Base-by-base conservation (phyloP, 202 grass and related monocot genomes). In the Panicum hallii region DNA sequence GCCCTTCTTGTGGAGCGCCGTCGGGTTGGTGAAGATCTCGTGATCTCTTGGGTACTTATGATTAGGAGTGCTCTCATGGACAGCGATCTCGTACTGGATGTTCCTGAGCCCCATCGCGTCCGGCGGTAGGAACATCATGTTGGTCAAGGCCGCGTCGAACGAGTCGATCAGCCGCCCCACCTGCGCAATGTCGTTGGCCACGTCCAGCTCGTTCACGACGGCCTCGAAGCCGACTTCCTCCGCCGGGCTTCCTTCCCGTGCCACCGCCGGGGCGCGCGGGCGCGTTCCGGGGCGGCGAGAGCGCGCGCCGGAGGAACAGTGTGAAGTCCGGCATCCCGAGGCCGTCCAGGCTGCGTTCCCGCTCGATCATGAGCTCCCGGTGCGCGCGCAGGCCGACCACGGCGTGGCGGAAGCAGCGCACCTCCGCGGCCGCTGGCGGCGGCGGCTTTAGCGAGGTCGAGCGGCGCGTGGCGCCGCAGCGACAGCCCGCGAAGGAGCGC, bases 281-380 rank as follows among this genome's bases (percentile, higher is more conserved):
- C 12, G 77, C 75, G 70, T 92, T 77, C 7, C 94, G 90, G 47
- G 82, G 85, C 36, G 94, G 60, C 22, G 72, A 65, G 56, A 90
- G 89, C 58, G 92, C 90, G 38, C 82, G 28, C 10, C 94, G 69
- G 65, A 94, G 41, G 88, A 97, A 97, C 14, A 73, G 77, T 2
- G 89, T 87, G 83, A 97, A 97, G 58, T 94, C 88, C 60, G 72
- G 62, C 75, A 85, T 94, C 1, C 91, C 77, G 42, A 90, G 85
- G 0, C 82, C 83, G 49, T 88, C 87, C 0, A 26, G 54, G 74
- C 83, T 82, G 46, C 77, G 67, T 0, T 75, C 78, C 5, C 43
- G 81, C 78, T 97, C 90, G 43, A 92, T 87, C 61, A 86, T 89
- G 70, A 97, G 88, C 79, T 94, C 94, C 44, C 81, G 72, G 82